Evolutionary conservation across 75 land plant species (phyloP).

Genomic region (Sequoiadendron giganteum): DNA sequence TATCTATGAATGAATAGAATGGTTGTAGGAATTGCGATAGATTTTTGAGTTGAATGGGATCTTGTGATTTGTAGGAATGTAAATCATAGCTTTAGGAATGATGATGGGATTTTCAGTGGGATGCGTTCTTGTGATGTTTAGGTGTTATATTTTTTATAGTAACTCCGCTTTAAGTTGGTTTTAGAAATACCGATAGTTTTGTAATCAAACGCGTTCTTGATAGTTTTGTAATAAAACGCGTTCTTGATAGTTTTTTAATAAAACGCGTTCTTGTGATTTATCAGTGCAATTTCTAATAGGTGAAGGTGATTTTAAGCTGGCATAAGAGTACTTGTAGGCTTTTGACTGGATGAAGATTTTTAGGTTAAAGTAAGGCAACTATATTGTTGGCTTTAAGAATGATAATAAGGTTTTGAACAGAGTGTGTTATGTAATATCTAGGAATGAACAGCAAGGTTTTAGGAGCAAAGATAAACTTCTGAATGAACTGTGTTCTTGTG

Average conservation of each 20-base stretch:
- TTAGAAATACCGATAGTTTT: not conserved
- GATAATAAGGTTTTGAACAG: not conserved
- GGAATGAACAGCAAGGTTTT: not conserved
- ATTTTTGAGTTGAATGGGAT: not conserved
- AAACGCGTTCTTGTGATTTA: not conserved
- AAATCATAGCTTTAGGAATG: not conserved
- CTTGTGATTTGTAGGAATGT: not conserved
- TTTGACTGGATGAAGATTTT: not conserved
- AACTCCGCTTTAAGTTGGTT: not conserved
- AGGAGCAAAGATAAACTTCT: not conserved
- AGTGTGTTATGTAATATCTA: not conserved
- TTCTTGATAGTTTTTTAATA: not conserved
- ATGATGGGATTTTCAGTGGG: not conserved
- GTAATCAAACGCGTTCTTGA: not conserved
- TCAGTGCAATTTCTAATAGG: not conserved
- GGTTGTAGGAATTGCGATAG: not conserved
- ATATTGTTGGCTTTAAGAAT: not conserved
- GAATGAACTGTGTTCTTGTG: not conserved
- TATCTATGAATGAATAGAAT: not conserved
- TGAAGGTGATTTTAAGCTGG: not conserved
- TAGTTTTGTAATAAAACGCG: not conserved
- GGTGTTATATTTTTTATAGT: not conserved
- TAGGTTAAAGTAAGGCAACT: not conserved
- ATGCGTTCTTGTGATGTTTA: not conserved
- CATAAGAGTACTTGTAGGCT: not conserved